Base-by-base conservation (phyloP, 1,284 basidiomycete species). In the Phylloboletellus chloephorus region DNA sequence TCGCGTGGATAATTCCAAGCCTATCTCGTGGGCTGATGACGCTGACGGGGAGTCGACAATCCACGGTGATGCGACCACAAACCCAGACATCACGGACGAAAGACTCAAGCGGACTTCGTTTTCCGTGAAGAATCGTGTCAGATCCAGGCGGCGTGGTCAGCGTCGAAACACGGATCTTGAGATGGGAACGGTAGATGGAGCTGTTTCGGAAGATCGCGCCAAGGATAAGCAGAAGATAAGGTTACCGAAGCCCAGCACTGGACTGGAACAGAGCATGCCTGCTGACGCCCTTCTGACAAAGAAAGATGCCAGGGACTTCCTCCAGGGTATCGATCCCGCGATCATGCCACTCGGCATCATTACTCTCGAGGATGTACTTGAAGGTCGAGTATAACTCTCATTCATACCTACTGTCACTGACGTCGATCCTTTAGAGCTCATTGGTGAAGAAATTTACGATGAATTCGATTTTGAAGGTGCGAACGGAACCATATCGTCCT, bases 351-450 rank as follows among this genome's bases (percentile, higher is more conserved):
- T 95, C 17, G 92, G 92, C 45, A 91, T 95, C 58, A 94, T 95
- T 51, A 95, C 92, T 1, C 73, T 95, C 3, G 92, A 95, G 62
- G 91, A 95, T 51, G 88, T 95, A 12, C 71, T 95, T 7, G 91
- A 95, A 76, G 83, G 87, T 83, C 44, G 29, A 53, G 32, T 19
- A 11, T 21, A 21, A n/a, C 5, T 28, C 36, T 2, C 35, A 5
- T 20, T 39, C 25, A 23, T 35, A 23, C 22, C 22, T n/a, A 22
- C n/a, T 21, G 8, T 43, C 10, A 16, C 40, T 50, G 7, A 48
- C 31, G 4, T 44, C 4, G 2, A 3, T 19, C 19, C 32, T 43
- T 13, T 53, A 87, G 89, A 91, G 57, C 71, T 92, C 7, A 90
- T 92, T 39, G 88, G 89, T 15, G 88, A 91, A 66, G 88, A 91